Evolutionary conservation across 768 basidiomycete genomes (phyloP).

Genomic region (Filobasidium floriforme): DNA sequence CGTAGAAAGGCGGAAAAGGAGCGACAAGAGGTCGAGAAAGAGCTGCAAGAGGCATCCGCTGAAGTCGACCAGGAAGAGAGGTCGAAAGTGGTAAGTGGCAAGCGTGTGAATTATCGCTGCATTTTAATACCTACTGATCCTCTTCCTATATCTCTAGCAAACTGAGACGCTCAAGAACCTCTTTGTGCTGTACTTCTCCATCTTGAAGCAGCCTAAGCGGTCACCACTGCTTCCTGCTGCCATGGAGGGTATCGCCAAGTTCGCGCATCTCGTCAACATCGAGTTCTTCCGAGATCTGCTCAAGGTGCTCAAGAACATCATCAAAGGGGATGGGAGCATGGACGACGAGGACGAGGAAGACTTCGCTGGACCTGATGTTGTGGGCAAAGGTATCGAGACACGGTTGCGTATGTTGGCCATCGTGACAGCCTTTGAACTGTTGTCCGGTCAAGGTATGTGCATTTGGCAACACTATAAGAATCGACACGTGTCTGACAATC

Average conservation of each 20-base stretch:
- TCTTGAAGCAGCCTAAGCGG: slow-evolving; percentile 74
- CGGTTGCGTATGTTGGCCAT: slow-evolving; percentile 66
- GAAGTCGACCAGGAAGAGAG: slow-evolving; percentile 89
- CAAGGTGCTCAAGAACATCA: slow-evolving; percentile 70
- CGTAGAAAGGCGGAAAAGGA: slow-evolving; percentile 76
- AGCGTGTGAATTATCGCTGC: slow-evolving; percentile 1
- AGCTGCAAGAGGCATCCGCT: slow-evolving; percentile 88
- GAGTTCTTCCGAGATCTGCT: slow-evolving; percentile 97
- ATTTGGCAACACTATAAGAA: slow-evolving; percentile 12
- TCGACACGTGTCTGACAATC: background rate
- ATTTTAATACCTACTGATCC: slow-evolving; percentile 1
- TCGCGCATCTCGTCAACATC: slow-evolving; percentile 91
- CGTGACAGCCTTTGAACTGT: slow-evolving; percentile 91
- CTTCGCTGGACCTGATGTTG: slow-evolving; percentile 25
- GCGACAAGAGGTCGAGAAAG: slow-evolving; percentile 78
- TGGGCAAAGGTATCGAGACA: slow-evolving; percentile 45
- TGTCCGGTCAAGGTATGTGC: slow-evolving; percentile 80
- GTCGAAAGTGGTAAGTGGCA: slow-evolving; percentile 60
- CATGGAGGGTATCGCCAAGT: slow-evolving; percentile 82
- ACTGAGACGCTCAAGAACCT: slow-evolving; percentile 96
- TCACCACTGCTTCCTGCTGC: slow-evolving; percentile 74
- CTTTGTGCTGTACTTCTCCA: slow-evolving; percentile 92
- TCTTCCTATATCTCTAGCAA: slow-evolving; percentile 55
- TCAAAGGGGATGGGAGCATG: slow-evolving; percentile 49
- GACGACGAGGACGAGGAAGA: slow-evolving; percentile 47